Conservation (phyloP, 208 protist genomes). For the Leishmania braziliensis region DNA sequence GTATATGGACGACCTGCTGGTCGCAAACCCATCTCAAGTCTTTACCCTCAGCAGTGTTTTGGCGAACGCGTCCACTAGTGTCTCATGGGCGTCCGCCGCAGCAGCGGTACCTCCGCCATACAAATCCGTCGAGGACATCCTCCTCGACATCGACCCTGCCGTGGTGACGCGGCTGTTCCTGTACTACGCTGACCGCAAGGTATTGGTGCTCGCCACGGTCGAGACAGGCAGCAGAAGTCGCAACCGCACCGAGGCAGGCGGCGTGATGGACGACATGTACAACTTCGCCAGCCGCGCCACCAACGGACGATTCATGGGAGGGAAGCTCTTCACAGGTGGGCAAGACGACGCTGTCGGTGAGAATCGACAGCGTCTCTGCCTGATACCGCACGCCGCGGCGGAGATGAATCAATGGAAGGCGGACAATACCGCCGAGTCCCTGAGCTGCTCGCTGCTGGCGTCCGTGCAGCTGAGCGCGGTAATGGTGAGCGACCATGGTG, state of each 20-base stretch:
- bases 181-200: constrained; percentile 47
- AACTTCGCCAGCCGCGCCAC: constrained; percentile 22
- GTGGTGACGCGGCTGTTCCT: constrained; percentile 44
- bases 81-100: not conserved
- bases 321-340: constrained; percentile 3
- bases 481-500: constrained; percentile 32
- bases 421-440: constrained; percentile 21
- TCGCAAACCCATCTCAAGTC: constrained; percentile 41
- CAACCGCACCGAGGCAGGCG: not conserved
- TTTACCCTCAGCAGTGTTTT: constrained; percentile 35
- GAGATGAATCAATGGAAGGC: constrained; percentile 39
- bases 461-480: constrained; percentile 38
- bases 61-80: not conserved
- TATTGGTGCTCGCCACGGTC: constrained; percentile 44
- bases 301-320: constrained; percentile 9
- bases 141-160: constrained; percentile 27
- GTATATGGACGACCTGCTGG: constrained; percentile 30
- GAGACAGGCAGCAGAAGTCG: constrained; percentile 21
- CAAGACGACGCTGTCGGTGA: not conserved
- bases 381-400: constrained; percentile 45
- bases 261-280: constrained; percentile 24
- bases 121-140: constrained; percentile 22
- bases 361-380: constrained; percentile 27
- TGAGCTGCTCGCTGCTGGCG: constrained; percentile 22
- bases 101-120: constrained; percentile 8